Percentiles rank a stretch among this genome's conserved stretches.
Evolutionary conservation across 495 filamentous ascomycete genomes (phyloP).

Genomic region (Penicillium atrosanguineum): DNA sequence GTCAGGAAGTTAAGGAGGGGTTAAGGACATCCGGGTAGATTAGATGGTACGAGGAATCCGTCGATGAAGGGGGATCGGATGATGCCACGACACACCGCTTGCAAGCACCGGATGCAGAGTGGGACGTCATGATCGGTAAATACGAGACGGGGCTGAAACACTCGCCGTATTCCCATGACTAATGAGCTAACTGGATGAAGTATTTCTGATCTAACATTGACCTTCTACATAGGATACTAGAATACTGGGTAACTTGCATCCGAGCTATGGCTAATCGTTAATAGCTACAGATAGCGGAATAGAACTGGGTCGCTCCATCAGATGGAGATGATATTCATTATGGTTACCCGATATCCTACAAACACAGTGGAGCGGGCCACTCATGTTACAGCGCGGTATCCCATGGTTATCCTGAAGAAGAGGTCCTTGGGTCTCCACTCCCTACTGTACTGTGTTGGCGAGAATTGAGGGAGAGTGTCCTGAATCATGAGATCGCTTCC

Average conservation of each 20-base stretch:
- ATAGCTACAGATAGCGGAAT: neutral
- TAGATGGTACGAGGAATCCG: neutral
- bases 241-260: neutral
- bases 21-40: too few relatives aligned
- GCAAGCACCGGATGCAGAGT: slow-evolving; percentile 5
- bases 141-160: slow-evolving; percentile 15
- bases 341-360: neutral
- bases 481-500: neutral
- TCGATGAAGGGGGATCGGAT: slow-evolving; percentile 14
- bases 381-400: neutral
- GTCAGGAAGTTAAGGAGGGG: too few relatives aligned
- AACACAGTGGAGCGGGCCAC: neutral
- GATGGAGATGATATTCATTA: slow-evolving; percentile 10
- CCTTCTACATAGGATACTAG: neutral
- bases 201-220: neutral
- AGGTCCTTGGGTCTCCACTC: neutral
- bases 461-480: neutral
- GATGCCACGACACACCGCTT: slow-evolving; percentile 22
- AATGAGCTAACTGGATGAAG: neutral
- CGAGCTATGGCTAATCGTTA: neutral
- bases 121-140: slow-evolving; percentile 21
- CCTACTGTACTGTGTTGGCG: neutral
- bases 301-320: neutral
- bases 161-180: slow-evolving; percentile 13
- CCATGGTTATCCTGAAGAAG: slow-evolving; percentile 11